Base-by-base conservation (phyloP, 495 filamentous ascomycete genomes). In the Tuber melanosporum region DNA sequence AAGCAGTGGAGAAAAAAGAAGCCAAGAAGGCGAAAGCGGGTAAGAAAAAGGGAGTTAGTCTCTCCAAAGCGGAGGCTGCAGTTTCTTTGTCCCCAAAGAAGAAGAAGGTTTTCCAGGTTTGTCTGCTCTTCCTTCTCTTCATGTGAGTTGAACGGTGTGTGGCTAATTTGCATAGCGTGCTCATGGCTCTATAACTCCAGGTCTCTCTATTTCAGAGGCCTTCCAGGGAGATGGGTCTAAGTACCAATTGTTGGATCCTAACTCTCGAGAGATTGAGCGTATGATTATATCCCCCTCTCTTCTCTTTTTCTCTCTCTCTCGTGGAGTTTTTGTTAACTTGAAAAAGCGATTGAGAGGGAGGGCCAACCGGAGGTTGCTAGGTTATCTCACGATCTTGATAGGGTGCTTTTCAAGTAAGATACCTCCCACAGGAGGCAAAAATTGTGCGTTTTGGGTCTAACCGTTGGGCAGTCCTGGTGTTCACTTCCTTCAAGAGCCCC, bases 401-500 rank as follows among this genome's bases (percentile, higher is more conserved):
- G 95, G 62, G 95, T 95, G 49, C 86, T 99, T 7, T 99, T 99
- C 87, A 99, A 98, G 89, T 90, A 85, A 86, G 81, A 44, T 62
- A 36, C 26, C 32, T 43, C 46, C 39, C 74, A 12, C 43, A 70
- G 62, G 14, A 41, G 41, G 9, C 22, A 10, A 7, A 20, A 12
- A 71, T 66, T 57, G 5, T 49, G 14, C 43, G 32, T 43, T 78
- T 41, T 77, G 71, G 79, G 81, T 82, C 79, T 43, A 43, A 26
- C 14, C 52, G 26, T 9, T 10, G 52, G 72, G n/a, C 62, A 91
- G 88, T 84, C 93, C 94, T 6, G 95, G 95, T 32, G 91, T 97
- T 44, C 97, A 97, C 83, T 90, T 92, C 46, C 89, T 99, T 44
- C 94, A 95, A 82, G 96, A 98, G 82, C 92, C 92, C 39, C 88